A percentile compares a stretch with the other conserved stretches of the same genome.
phyloP scores from a whole-genome alignment of 768 basidiomycete genomes.

The Hygrocybe punicea region DNA sequence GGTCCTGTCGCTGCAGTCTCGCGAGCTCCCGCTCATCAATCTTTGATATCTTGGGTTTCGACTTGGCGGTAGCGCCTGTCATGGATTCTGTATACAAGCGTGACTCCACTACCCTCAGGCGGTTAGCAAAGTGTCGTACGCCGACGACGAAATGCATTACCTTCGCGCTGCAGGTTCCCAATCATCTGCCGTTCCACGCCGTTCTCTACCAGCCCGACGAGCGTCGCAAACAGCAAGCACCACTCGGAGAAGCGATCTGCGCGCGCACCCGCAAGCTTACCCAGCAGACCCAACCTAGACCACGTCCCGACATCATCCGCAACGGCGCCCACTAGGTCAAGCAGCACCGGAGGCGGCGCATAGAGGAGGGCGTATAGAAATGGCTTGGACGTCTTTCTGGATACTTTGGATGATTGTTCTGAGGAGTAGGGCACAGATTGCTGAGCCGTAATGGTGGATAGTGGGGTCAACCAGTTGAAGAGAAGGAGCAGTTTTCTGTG shows the following conservation, averaged over 20 bases:
- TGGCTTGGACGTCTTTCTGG: constrained; percentile 46
- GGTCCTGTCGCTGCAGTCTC: constrained; percentile 65
- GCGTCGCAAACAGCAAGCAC: constrained; percentile 80
- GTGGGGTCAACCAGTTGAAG: constrained; percentile 80
- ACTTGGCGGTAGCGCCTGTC: constrained; percentile 65
- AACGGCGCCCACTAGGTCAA: constrained; percentile 70
- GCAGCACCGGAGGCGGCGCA: constrained; percentile 76
- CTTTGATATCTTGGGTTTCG: constrained; percentile 54
- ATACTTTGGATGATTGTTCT: constrained; percentile 36
- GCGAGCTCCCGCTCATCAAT: constrained; percentile 67
- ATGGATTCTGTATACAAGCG: constrained; percentile 73
- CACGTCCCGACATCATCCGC: constrained; percentile 82
- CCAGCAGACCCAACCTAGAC: constrained; percentile 65
- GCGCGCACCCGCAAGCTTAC: constrained; percentile 59
- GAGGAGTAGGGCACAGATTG: constrained; percentile 62
- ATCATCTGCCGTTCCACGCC: constrained; percentile 74
- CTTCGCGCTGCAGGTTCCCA: constrained; percentile 57
- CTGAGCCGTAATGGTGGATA: constrained; percentile 68
- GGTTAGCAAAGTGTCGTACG: constrained; percentile 2
- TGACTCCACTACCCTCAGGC: constrained; percentile 55
- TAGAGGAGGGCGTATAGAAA: constrained; percentile 74
- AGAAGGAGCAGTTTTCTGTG: constrained; percentile 73
- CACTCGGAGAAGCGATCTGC: constrained; percentile 77
- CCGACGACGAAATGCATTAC: constrained; percentile 35
- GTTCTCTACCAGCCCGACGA: constrained; percentile 81